phyloP scores from a whole-genome alignment of 306 rosid genomes.

The Leucaena leucocephala region DNA sequence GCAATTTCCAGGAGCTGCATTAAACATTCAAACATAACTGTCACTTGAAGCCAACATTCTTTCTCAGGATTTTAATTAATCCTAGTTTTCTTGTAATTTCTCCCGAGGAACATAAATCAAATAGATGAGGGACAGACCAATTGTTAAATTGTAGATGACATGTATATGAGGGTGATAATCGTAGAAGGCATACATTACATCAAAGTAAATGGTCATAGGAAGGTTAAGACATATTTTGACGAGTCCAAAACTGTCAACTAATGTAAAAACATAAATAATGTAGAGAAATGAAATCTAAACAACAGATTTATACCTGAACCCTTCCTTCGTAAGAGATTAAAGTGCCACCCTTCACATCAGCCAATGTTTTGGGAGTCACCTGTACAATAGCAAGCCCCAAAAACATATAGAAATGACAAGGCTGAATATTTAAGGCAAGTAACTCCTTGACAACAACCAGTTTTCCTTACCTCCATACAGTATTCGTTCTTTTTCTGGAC shows the following conservation, averaged over 20 bases:
- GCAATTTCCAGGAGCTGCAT: slow-evolving; percentile 98
- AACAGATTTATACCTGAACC: slow-evolving; percentile 60
- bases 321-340: slow-evolving; percentile 93
- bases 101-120: slow-evolving; percentile 5
- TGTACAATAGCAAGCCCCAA: slow-evolving; percentile 28
- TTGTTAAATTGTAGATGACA: not conserved
- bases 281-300: slow-evolving; percentile 17
- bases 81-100: slow-evolving; percentile 13
- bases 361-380: slow-evolving; percentile 95
- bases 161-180: not conserved
- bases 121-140: not conserved
- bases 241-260: not conserved
- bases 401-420: slow-evolving; percentile 21
- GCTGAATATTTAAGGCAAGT: slow-evolving; percentile 20
- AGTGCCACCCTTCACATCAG: slow-evolving; percentile 99
- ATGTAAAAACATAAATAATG: slow-evolving; percentile 12
- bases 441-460: slow-evolving; percentile 5
- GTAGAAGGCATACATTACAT: slow-evolving; percentile 9
- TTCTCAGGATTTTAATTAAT: not conserved
- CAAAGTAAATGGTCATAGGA: slow-evolving; percentile 19
- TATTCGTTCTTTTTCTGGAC: slow-evolving; percentile 83
- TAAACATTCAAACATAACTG: slow-evolving; percentile 37
- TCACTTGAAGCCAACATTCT: slow-evolving; percentile 16
- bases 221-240: not conserved
- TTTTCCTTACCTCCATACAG: slow-evolving; percentile 83